A percentile compares a stretch with the other conserved stretches of the same genome.
These are phyloP conservation scores for Tuber microsphaerosporum DNA, from an alignment of 495 filamentous ascomycete genomes.

Conservation along the genomic window DNA sequence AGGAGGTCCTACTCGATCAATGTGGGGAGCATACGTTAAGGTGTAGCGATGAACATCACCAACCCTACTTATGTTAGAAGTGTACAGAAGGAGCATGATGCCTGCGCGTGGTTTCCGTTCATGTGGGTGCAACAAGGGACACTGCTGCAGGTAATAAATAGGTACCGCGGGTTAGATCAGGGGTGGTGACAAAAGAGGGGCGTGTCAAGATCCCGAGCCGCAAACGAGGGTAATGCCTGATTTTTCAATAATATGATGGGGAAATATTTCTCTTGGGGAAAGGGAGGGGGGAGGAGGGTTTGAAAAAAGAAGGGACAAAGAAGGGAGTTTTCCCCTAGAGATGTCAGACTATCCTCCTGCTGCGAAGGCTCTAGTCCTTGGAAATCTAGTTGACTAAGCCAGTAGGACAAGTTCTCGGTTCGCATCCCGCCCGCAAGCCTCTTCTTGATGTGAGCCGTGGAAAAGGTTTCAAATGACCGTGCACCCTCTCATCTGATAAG, in stretches of 20 bases:
- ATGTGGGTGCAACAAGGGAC: neutral
- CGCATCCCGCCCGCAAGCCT: neutral
- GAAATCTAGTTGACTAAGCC: neutral
- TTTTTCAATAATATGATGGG: neutral
- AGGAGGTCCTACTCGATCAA: slow-evolving; percentile 77
- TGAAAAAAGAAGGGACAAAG: neutral
- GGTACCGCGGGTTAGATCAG: neutral
- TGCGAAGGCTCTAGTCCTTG: neutral
- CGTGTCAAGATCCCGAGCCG: neutral
- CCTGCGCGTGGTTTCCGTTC: neutral
- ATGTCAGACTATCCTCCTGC: neutral
- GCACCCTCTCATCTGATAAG: neutral
- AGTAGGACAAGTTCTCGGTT: neutral
- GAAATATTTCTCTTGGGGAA: neutral
- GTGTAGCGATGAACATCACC: slow-evolving; percentile 90
- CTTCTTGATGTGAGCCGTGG: neutral
- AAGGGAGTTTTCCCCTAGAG: neutral
- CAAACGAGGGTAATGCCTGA: neutral
- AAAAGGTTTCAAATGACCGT: neutral
- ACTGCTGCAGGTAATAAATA: neutral
- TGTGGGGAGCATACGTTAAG: slow-evolving; percentile 81
- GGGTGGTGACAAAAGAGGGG: neutral
- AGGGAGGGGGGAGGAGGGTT: neutral
- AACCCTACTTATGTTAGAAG: slow-evolving; percentile 80
- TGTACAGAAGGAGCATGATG: slow-evolving; percentile 81